Conservation (phyloP, 2,329 filamentous ascomycete species). For the Colletotrichum sp. region DNA sequence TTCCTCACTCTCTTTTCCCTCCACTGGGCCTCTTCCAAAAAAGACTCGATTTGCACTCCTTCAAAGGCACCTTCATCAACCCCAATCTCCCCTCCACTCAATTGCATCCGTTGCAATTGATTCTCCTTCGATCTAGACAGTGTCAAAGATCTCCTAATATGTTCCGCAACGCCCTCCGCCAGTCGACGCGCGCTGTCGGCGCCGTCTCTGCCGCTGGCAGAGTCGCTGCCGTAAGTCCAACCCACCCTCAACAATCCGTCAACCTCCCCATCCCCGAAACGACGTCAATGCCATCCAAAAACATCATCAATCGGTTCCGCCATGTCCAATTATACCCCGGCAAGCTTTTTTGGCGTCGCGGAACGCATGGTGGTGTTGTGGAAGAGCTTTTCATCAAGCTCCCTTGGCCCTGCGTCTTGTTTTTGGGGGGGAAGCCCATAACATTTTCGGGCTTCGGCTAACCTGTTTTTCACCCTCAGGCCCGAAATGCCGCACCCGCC, state of each 20-base stretch:
- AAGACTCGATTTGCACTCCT: constrained; percentile 51
- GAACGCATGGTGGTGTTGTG: constrained; percentile 16
- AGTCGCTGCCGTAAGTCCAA: constrained; percentile 87
- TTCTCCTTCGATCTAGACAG: constrained; percentile 56
- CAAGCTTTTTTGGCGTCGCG: constrained; percentile 41
- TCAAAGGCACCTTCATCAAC: constrained; percentile 54
- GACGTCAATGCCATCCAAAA: constrained; percentile 52
- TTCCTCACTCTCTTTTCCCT: constrained; percentile 44
- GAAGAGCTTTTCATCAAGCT: constrained; percentile 40
- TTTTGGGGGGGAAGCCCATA: constrained; percentile 24
- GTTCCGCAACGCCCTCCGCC: constrained; percentile 98
- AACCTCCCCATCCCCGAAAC: constrained; percentile 39
- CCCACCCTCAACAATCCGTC: constrained; percentile 19
- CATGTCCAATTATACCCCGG: constrained; percentile 38
- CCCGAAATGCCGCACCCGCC: constrained; percentile 84
- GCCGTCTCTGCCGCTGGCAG: constrained; percentile 91
- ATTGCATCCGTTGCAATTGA: constrained; percentile 71
- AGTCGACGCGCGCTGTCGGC: constrained; percentile 94
- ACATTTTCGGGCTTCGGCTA: constrained; percentile 59
- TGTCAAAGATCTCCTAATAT: constrained; percentile 68
- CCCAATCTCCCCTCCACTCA: constrained; percentile 67
- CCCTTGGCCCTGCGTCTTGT: constrained; percentile 32
- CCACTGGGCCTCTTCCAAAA: constrained; percentile 40
- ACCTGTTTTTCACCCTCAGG: constrained; percentile 64
- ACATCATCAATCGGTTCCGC: constrained; percentile 40